Conservation (phyloP, 768 basidiomycete species). For the Termitomyces sp. region DNA sequence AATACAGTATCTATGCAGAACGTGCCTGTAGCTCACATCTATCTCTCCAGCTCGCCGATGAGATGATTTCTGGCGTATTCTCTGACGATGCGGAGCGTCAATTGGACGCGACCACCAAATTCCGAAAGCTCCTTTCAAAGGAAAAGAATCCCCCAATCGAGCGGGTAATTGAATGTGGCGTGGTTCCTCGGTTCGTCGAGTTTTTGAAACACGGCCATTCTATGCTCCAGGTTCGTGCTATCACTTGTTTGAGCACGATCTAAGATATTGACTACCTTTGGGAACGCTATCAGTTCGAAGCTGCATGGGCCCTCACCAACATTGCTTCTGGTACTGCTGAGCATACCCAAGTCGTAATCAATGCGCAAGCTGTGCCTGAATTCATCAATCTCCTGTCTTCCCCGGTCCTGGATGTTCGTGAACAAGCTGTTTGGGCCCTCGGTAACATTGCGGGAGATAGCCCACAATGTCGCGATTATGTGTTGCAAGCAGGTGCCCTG, state of each 20-base stretch:
- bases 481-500: constrained; percentile 89
- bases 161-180: constrained; percentile 95
- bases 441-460: constrained; percentile 99
- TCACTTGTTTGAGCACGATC: not conserved
- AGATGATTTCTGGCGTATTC: constrained; percentile 93
- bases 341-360: constrained; percentile 97
- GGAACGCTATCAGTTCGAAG: constrained; percentile 69
- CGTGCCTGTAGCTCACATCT: constrained; percentile 14
- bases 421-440: constrained; percentile 99
- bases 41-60: constrained; percentile 65
- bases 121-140: constrained; percentile 97
- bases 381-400: constrained; percentile 97
- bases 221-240: constrained; percentile 71
- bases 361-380: constrained; percentile 90
- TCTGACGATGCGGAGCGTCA: constrained; percentile 90
- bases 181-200: constrained; percentile 95
- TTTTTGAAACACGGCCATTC: constrained; percentile 80
- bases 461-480: constrained; percentile 95
- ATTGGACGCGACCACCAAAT: constrained; percentile 95
- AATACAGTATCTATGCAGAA: constrained; percentile 12
- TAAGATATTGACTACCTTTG: constrained; percentile 3
- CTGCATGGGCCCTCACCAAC: constrained; percentile 97
- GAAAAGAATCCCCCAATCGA: constrained; percentile 99
- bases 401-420: constrained; percentile 92
- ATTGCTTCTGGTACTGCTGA: constrained; percentile 98